Conservation (phyloP, 2,329 filamentous ascomycete species). For the Rhynchosporium secalis region DNA sequence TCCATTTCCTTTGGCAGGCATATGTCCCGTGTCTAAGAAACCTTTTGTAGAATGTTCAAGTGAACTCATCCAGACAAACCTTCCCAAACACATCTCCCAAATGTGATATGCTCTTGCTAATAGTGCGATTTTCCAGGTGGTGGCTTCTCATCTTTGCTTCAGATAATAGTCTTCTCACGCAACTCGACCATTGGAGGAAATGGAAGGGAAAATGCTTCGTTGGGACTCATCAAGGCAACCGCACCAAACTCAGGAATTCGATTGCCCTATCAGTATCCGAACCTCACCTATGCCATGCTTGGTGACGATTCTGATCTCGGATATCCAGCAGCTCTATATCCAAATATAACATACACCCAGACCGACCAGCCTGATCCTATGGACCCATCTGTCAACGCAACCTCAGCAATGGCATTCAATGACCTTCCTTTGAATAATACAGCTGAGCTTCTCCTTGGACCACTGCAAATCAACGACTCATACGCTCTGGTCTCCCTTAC, state of each 20-base stretch:
- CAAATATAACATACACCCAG: constrained; percentile 67
- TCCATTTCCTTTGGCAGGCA: not conserved
- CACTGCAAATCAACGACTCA: constrained; percentile 51
- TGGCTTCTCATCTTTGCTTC: constrained; percentile 57
- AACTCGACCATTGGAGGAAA: constrained; percentile 56
- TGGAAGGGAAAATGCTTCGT: constrained; percentile 9
- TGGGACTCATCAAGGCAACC: constrained; percentile 66
- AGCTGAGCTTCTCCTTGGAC: constrained; percentile 73
- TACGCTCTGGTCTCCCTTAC: constrained; percentile 81
- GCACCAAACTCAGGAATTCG: constrained; percentile 51
- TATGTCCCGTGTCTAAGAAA: not conserved
- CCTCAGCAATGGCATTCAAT: constrained; percentile 33
- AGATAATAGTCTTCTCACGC: constrained; percentile 71
- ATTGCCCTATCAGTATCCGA: constrained; percentile 59
- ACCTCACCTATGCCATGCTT: constrained; percentile 59
- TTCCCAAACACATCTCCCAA: not conserved
- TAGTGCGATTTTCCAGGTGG: constrained; percentile 44
- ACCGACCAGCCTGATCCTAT: constrained; percentile 29
- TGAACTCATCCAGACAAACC: not conserved
- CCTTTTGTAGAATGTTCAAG: not conserved
- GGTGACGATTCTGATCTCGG: constrained; percentile 60
- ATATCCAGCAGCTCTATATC: constrained; percentile 72
- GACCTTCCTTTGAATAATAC: constrained; percentile 44
- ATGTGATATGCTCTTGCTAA: constrained; percentile 1
- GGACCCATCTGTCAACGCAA: constrained; percentile 32